Evolutionary conservation across 2,329 filamentous ascomycete species (phyloP).

Genomic region (Fusarium duplospermum): DNA sequence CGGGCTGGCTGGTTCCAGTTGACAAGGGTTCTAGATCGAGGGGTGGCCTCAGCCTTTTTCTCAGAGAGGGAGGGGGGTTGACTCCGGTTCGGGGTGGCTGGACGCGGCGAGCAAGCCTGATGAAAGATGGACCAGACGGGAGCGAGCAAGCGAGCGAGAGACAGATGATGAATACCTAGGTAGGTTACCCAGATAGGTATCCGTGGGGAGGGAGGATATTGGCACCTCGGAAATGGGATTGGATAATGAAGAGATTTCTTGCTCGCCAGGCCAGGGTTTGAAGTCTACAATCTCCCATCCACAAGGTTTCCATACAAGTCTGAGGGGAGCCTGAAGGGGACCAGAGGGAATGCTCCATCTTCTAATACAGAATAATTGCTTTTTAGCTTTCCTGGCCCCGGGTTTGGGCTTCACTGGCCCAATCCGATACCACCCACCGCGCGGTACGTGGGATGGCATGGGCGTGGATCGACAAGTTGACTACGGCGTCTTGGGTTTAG

Average conservation of each 20-base stretch:
- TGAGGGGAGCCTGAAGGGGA: background rate
- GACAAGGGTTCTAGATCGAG: conserved; percentile 46
- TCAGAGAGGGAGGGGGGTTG: conserved; percentile 22
- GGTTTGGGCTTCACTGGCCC: conserved; percentile 17
- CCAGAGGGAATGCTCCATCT: conserved; percentile 1
- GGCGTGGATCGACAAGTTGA: conserved; percentile 9
- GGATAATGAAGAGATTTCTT: conserved; percentile 9
- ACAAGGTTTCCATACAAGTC: background rate
- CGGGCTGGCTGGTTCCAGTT: conserved; percentile 30
- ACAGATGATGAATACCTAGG: background rate
- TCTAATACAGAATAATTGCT: conserved; percentile 32
- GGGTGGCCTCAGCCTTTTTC: conserved; percentile 45
- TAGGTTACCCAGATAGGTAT: conserved; percentile 6
- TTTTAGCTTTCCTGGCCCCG: conserved; percentile 23
- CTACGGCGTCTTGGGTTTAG: conserved; percentile 5
- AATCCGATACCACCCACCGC: conserved; percentile 23
- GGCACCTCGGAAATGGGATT: background rate
- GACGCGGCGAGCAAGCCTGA: background rate
- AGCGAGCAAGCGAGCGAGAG: background rate
- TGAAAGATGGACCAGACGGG: background rate
- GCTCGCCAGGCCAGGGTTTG: conserved; percentile 16
- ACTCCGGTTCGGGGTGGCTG: conserved; percentile 5
- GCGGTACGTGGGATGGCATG: background rate
- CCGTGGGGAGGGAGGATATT: background rate
- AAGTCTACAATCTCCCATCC: background rate